Evolutionary conservation across 352 stramenopile species (phyloP).

Genomic region (Phytophthora citrophthora): DNA sequence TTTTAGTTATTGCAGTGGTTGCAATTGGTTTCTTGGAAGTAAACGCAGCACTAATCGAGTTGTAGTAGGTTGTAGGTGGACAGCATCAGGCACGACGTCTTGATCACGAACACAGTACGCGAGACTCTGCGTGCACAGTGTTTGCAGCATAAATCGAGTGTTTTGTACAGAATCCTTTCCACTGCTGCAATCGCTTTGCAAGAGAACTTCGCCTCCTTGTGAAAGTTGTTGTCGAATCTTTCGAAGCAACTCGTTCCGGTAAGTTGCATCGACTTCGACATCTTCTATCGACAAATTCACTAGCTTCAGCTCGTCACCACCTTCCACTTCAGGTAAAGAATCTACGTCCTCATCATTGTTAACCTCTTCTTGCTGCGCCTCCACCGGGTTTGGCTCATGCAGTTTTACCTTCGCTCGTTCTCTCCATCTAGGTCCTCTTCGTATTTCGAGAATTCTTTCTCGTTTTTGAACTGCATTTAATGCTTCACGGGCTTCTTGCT

Average conservation of each 20-base stretch:
- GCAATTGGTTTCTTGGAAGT: conserved; percentile 11
- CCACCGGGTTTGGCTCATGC: not conserved
- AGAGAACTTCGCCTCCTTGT: conserved; percentile 33
- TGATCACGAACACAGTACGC: conserved; percentile 53
- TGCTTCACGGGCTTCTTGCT: conserved; percentile 34
- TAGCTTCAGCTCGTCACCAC: conserved; percentile 2
- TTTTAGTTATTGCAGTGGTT: not conserved
- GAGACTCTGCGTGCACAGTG: conserved; percentile 58
- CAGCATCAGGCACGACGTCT: conserved; percentile 39
- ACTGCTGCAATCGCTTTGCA: conserved; percentile 21
- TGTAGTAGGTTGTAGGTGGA: not conserved
- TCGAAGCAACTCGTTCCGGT: conserved; percentile 40
- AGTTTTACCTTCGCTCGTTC: conserved; percentile 4
- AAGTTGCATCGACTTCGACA: conserved; percentile 18
- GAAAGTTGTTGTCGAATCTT: conserved; percentile 45
- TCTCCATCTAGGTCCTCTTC: conserved; percentile 8
- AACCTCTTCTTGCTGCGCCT: conserved; percentile 2
- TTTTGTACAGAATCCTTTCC: conserved; percentile 6
- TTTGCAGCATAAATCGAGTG: conserved; percentile 52
- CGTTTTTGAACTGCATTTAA: conserved; percentile 20
- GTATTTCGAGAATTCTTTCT: conserved; percentile 15
- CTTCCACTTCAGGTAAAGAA: not conserved
- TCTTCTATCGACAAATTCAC: conserved; percentile 18
- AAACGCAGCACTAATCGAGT: conserved; percentile 21
- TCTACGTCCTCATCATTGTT: not conserved